Conservation (phyloP, 2,329 filamentous ascomycete species). For the Aspergillus candidus region DNA sequence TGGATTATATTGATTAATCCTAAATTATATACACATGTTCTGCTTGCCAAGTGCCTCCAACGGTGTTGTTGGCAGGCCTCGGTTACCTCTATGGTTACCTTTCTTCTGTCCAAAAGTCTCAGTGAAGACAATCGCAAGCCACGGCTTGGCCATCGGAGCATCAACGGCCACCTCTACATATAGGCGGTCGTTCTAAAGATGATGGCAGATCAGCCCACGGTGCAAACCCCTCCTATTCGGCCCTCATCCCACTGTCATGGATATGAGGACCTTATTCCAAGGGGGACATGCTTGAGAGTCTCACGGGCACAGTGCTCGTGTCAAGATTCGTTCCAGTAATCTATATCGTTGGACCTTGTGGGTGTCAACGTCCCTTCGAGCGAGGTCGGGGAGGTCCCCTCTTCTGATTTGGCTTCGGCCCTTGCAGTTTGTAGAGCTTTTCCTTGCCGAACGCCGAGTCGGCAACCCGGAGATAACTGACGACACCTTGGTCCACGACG, state of each 20-base stretch:
- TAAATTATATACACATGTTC: no score
- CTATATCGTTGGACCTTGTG: neutral
- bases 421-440: constrained; percentile 54
- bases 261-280: constrained; percentile 22
- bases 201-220: constrained; percentile 38
- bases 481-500: constrained; percentile 81
- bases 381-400: constrained; percentile 23
- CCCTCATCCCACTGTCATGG: constrained; percentile 17
- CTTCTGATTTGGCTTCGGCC: constrained; percentile 24
- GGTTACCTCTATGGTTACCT: no score
- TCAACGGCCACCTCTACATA: constrained; percentile 28
- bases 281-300: constrained; percentile 19
- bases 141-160: constrained; percentile 30
- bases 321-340: neutral
- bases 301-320: neutral
- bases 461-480: constrained; percentile 76
- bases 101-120: no score
- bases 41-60: no score
- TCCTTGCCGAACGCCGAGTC: constrained; percentile 77
- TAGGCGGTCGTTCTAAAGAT: constrained; percentile 44
- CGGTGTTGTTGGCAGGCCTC: no score
- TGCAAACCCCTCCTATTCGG: constrained; percentile 20
- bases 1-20: no score
- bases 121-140: neutral
- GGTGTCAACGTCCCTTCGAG: constrained; percentile 23